phyloP scores from a whole-genome alignment of 441 rosid genomes.

The Manihot esculenta region DNA sequence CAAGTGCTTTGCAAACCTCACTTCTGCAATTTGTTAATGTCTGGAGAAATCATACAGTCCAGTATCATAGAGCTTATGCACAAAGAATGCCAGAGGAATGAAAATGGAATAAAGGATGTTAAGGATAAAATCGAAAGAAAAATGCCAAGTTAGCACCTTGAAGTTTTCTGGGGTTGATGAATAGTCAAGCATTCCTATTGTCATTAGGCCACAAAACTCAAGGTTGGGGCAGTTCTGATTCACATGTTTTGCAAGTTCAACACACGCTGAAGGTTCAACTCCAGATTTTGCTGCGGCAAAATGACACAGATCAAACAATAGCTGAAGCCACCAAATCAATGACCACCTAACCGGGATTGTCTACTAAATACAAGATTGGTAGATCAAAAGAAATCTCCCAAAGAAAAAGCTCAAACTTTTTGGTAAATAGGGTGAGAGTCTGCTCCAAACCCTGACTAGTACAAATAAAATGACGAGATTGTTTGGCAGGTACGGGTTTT shows the following conservation, averaged over 20 bases:
- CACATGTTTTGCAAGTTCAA: slow-evolving; percentile 76
- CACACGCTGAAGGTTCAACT: slow-evolving; percentile 79
- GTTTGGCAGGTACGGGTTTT: neutral
- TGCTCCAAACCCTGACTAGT: neutral
- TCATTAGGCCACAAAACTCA: slow-evolving; percentile 86
- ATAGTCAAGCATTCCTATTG: slow-evolving; percentile 93
- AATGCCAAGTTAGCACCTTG: slow-evolving; percentile 46
- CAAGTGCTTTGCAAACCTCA: slow-evolving; percentile 82
- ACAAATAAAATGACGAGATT: neutral
- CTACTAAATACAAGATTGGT: neutral
- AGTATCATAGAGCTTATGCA: slow-evolving; percentile 16
- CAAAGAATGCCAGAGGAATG: slow-evolving; percentile 3
- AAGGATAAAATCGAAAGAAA: neutral
- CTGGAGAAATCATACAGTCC: slow-evolving; percentile 38
- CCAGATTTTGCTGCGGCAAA: slow-evolving; percentile 79
- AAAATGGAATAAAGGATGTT: neutral
- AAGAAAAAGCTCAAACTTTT: neutral
- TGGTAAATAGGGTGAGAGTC: neutral
- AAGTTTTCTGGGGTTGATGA: slow-evolving; percentile 97
- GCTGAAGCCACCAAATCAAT: neutral
- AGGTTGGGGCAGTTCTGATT: slow-evolving; percentile 66
- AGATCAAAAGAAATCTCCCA: neutral
- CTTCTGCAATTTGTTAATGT: slow-evolving; percentile 82
- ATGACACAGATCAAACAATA: slow-evolving; percentile 15
- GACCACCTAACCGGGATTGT: neutral